Evolutionary conservation across 129 eudicot genomes (phyloP), one percentile per base, ranked within the genome.

Genomic region (Gnaphalium uliginosum): DNA sequence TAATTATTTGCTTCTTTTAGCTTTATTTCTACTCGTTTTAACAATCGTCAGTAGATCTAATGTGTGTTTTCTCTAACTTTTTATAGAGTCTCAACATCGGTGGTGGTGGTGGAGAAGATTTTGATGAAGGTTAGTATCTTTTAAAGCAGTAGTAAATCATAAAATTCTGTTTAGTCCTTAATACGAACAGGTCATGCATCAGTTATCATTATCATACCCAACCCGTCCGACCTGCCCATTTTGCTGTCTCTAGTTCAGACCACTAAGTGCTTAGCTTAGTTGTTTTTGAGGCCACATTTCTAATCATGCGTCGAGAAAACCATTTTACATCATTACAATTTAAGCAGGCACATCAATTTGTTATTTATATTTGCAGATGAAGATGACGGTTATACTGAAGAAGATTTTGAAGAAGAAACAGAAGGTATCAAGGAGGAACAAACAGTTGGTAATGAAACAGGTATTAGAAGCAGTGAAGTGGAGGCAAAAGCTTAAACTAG

Each of bases 41-140:
- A n/a, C 63, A 21, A 14, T 41, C 23, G 1, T 54, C 30, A 14
- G 51, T 18, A 18, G 26, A 56, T 41, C 21, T 74, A 56, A 81
- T 1, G 21, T 24, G 63, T 22, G 27, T 6, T 75, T 79, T 53
- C 26, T 69, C 75, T 18, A 3, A 18, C n/a, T 62, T 37, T 19
- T 69, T 78, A 2, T 76, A 91, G 97, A 82, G 83, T 48, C 92
- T 91, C 41, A 84, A 80, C 81, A 32, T 89, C 79, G 90, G 87
- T 68, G 92, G 90, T 66, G 83, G 60, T 65, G 78, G 83, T 18
- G 78, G 83, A 60, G 90, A 68, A 54, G 96, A 85, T 77, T 74
- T 76, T 35, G 84, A 61, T 64, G 85, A 83, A 81, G 97, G 97
- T 72, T 74, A 79, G 69, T 27, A 24, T 71, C 24, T 22, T 9